phyloP scores from a whole-genome alignment of 169 alveolate genomes.

The Plasmodium malariae region DNA sequence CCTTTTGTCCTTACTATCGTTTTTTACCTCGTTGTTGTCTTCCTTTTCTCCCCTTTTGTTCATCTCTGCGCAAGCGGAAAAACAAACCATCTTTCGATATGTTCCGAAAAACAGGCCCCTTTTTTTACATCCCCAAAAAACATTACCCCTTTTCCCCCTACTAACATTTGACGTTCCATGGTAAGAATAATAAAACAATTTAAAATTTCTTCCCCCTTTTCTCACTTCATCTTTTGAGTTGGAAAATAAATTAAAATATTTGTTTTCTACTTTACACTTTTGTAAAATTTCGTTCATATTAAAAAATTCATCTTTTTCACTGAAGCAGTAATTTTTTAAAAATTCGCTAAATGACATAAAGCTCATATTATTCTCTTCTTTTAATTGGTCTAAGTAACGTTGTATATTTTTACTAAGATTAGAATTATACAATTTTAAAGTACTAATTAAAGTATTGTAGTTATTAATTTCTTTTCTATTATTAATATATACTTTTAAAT shows the following conservation, averaged over 20 bases:
- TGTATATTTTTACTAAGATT: slow-evolving; percentile 24
- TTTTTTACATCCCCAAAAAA: too few relatives aligned
- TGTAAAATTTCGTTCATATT: slow-evolving; percentile 22
- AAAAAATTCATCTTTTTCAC: slow-evolving; percentile 41
- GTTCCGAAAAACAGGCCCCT: too few relatives aligned
- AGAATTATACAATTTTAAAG: neutral
- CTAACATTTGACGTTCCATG: too few relatives aligned
- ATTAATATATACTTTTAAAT: slow-evolving; percentile 38
- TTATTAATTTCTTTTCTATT: slow-evolving; percentile 55
- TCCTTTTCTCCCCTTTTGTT: too few relatives aligned
- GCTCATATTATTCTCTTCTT: neutral
- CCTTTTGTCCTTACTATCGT: too few relatives aligned
- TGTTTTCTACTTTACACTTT: slow-evolving; percentile 30
- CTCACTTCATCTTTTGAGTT: neutral
- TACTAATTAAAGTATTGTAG: slow-evolving; percentile 17
- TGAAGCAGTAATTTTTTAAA: slow-evolving; percentile 27
- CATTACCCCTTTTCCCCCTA: too few relatives aligned
- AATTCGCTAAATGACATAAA: slow-evolving; percentile 26
- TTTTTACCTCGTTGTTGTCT: too few relatives aligned
- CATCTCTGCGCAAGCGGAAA: too few relatives aligned
- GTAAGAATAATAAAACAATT: slow-evolving; percentile 17
- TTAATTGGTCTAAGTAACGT: slow-evolving; percentile 8
- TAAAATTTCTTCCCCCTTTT: slow-evolving; percentile 3
- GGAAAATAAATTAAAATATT: slow-evolving; percentile 13
- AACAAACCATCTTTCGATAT: too few relatives aligned